Conservation (phyloP, 371 early-diverging fungal genomes). For the Phascolomyces articulosus region DNA sequence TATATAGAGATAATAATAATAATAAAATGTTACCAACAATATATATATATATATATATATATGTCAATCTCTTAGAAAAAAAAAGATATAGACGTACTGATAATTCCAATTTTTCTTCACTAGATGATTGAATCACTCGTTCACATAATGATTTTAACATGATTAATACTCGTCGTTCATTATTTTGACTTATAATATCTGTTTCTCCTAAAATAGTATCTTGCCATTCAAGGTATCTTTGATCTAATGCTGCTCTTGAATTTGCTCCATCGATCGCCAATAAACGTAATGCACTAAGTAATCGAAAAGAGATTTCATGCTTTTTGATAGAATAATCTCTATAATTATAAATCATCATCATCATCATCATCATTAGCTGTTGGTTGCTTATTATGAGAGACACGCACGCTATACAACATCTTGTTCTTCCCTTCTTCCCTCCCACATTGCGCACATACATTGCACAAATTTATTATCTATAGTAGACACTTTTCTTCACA, state of each 20-base stretch:
- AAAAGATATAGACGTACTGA: too few relatives aligned
- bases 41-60: too few relatives aligned
- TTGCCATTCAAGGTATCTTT: slow-evolving; percentile 52
- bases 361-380: too few relatives aligned
- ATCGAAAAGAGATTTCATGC: slow-evolving; percentile 55
- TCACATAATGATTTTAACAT: slow-evolving; percentile 40
- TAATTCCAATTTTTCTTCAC: slow-evolving; percentile 22
- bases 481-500: too few relatives aligned
- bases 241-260: slow-evolving; percentile 31
- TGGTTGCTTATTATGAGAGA: neutral
- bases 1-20: neutral
- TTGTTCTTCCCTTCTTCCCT: neutral
- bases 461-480: too few relatives aligned
- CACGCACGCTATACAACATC: neutral
- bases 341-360: neutral
- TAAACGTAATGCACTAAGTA: slow-evolving; percentile 51
- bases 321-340: slow-evolving; percentile 59
- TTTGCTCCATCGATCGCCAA: slow-evolving; percentile 36
- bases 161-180: slow-evolving; percentile 48
- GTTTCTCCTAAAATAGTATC: slow-evolving; percentile 57
- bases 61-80: too few relatives aligned
- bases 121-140: slow-evolving; percentile 15
- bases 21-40: neutral
- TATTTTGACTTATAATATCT: slow-evolving; percentile 53
- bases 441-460: too few relatives aligned